These are phyloP conservation scores for Microthyrium microscopicum DNA, from an alignment of 2,329 filamentous ascomycete genomes.

Conservation along the genomic window DNA sequence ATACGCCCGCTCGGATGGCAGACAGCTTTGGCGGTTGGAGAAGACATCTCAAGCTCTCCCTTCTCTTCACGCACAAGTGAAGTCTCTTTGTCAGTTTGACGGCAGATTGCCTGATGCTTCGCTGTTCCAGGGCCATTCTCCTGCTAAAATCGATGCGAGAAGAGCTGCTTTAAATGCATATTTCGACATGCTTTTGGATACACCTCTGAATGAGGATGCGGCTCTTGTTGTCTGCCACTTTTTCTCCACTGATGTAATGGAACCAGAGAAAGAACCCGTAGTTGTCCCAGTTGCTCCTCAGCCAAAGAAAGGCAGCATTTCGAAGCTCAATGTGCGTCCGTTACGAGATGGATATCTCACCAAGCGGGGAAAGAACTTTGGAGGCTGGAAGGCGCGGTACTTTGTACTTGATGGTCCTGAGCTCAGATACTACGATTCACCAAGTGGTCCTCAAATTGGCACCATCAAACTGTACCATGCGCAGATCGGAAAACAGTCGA, in stretches of 20 bases:
- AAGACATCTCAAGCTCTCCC: conserved; percentile 72
- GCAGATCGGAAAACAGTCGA: conserved; percentile 85
- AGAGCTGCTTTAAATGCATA: conserved; percentile 68
- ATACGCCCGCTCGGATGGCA: conserved; percentile 56
- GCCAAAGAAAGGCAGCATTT: neutral
- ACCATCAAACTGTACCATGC: conserved; percentile 84
- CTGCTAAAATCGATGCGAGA: conserved; percentile 80
- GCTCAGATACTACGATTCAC: conserved; percentile 81
- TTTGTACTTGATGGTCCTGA: conserved; percentile 53
- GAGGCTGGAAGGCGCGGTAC: conserved; percentile 84
- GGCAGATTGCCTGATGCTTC: conserved; percentile 68
- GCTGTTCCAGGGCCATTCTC: conserved; percentile 82
- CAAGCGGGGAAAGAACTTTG: conserved; percentile 96
- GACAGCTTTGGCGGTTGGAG: conserved; percentile 84
- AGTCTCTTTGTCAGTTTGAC: conserved; percentile 53
- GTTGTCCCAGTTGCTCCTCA: neutral
- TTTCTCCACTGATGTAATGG: conserved; percentile 51
- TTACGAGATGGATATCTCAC: conserved; percentile 82
- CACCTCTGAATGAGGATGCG: conserved; percentile 58
- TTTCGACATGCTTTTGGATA: conserved; percentile 71
- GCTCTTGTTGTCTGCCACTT: conserved; percentile 77
- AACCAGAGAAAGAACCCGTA: conserved; percentile 31
- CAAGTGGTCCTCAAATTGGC: conserved; percentile 76
- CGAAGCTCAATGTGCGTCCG: conserved; percentile 40
- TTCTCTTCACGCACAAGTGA: conserved; percentile 68